Conservation (phyloP, 2,329 filamentous ascomycete genomes). For the Hirsutella rhossiliensis region DNA sequence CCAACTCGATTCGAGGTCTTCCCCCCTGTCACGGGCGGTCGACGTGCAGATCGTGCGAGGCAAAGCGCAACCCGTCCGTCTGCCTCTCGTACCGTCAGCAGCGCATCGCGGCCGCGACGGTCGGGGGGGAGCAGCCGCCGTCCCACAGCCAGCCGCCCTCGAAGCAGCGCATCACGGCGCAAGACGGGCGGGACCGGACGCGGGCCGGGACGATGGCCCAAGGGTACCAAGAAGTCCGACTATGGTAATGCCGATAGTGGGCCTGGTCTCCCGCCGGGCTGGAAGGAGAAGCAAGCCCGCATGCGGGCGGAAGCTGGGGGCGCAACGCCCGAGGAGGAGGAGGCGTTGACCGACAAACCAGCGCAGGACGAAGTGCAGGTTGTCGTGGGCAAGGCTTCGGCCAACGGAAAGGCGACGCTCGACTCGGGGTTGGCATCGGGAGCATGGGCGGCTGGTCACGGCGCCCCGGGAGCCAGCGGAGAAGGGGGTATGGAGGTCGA, state of each 20-base stretch:
- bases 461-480: background rate
- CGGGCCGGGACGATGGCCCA: conserved; percentile 54
- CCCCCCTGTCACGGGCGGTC: conserved; percentile 45
- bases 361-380: conserved; percentile 21
- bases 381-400: conserved; percentile 12
- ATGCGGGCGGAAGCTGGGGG: conserved; percentile 7
- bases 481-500: background rate
- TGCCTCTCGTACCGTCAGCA: conserved; percentile 21
- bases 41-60: conserved; percentile 34
- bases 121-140: conserved; percentile 17
- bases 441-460: conserved; percentile 1
- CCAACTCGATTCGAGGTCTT: conserved; percentile 67
- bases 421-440: background rate
- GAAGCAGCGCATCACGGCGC: conserved; percentile 30
- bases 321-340: conserved; percentile 5
- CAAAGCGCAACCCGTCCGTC: conserved; percentile 26
- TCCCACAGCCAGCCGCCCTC: conserved; percentile 25
- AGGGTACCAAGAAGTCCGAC: conserved; percentile 56
- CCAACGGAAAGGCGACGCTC: conserved; percentile 6
- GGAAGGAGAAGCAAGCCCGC: conserved; percentile 24
- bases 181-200: conserved; percentile 52
- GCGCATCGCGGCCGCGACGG: conserved; percentile 25
- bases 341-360: conserved; percentile 10
- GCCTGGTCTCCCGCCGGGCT: conserved; percentile 48
- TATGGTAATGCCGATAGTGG: conserved; percentile 56